A percentile compares a stretch with the other conserved stretches of the same genome.
These are phyloP conservation scores for Neoascochyta sp. DNA, from an alignment of 2,329 filamentous ascomycete species.

Conservation along the genomic window DNA sequence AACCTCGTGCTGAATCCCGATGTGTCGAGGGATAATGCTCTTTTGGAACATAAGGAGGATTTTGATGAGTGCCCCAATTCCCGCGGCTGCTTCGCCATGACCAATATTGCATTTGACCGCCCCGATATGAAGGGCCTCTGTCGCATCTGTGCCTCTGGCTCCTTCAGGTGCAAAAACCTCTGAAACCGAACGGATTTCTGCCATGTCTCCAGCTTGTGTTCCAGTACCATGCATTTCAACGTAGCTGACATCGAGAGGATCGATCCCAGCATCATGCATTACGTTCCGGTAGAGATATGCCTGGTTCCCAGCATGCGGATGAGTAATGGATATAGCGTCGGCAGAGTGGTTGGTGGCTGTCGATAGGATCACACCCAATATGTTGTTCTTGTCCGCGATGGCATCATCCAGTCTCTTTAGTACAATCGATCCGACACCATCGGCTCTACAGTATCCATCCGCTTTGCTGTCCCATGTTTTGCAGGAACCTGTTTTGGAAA, in stretches of 20 bases:
- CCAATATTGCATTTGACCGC: slow-evolving; percentile 31
- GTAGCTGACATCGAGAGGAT: slow-evolving; percentile 22
- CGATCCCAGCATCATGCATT: slow-evolving; percentile 29
- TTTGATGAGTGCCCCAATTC: slow-evolving; percentile 28
- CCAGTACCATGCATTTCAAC: slow-evolving; percentile 31
- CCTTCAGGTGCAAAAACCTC: slow-evolving; percentile 7
- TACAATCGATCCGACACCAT: slow-evolving; percentile 23
- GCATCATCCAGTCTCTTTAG: slow-evolving; percentile 33
- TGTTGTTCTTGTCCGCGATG: slow-evolving; percentile 35
- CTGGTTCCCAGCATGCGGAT: slow-evolving; percentile 13
- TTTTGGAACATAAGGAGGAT: slow-evolving; percentile 22
- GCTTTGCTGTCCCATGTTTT: slow-evolving; percentile 26
- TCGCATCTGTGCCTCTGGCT: not conserved
- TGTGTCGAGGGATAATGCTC: slow-evolving; percentile 19
- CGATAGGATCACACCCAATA: slow-evolving; percentile 24
- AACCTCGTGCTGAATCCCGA: slow-evolving; percentile 17
- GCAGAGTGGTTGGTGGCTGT: slow-evolving; percentile 42
- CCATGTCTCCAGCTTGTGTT: slow-evolving; percentile 21
- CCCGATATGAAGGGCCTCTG: slow-evolving; percentile 15
- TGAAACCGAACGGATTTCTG: slow-evolving; percentile 14
- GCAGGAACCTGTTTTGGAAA: slow-evolving; percentile 17
- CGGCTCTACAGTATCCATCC: slow-evolving; percentile 34
- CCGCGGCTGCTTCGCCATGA: slow-evolving; percentile 31
- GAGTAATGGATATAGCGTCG: slow-evolving; percentile 18
- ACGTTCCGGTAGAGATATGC: slow-evolving; percentile 10